phyloP scores from a whole-genome alignment of 768 basidiomycete genomes.

The Cystofilobasidium bisporidii region DNA sequence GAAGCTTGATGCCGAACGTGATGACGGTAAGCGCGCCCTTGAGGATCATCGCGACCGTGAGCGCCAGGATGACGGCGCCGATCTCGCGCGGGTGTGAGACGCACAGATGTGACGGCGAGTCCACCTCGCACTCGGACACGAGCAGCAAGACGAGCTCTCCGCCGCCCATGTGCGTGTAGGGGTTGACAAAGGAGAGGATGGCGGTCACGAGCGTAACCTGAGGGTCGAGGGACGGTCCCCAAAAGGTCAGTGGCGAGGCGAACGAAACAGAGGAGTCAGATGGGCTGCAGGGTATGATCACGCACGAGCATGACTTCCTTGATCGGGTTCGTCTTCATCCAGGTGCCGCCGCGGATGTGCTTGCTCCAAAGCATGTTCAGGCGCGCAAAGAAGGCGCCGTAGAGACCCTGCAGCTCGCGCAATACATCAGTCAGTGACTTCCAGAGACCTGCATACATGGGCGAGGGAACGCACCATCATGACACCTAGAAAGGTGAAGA shows the following conservation, averaged over 20 bases:
- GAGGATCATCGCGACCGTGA: conserved; percentile 68
- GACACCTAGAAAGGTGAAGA: conserved; percentile 77
- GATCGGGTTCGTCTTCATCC: conserved; percentile 68
- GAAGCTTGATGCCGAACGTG: conserved; percentile 70
- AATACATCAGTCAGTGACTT: conserved; percentile 18
- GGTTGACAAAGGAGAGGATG: conserved; percentile 70
- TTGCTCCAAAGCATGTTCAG: conserved; percentile 82
- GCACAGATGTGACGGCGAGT: conserved; percentile 61
- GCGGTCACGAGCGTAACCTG: conserved; percentile 73
- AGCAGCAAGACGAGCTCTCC: neutral
- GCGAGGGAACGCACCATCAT: conserved; percentile 54
- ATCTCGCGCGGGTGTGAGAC: conserved; percentile 47
- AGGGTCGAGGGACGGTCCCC: no score
- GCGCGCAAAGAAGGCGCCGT: conserved; percentile 84
- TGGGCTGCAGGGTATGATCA: conserved; percentile 24
- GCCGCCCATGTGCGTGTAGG: conserved; percentile 71
- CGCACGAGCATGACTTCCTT: conserved; percentile 71
- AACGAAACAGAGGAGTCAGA: no score
- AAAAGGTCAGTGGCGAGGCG: no score
- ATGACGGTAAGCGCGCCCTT: conserved; percentile 72
- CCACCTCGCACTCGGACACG: conserved; percentile 47
- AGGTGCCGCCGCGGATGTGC: conserved; percentile 68
- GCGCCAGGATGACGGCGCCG: conserved; percentile 54
- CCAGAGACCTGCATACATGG: neutral
- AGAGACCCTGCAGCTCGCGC: conserved; percentile 56